A percentile compares a stretch with the other conserved stretches of the same genome.
Conservation (phyloP, 139 green algal species). For the Chlorella sorokiniana region DNA sequence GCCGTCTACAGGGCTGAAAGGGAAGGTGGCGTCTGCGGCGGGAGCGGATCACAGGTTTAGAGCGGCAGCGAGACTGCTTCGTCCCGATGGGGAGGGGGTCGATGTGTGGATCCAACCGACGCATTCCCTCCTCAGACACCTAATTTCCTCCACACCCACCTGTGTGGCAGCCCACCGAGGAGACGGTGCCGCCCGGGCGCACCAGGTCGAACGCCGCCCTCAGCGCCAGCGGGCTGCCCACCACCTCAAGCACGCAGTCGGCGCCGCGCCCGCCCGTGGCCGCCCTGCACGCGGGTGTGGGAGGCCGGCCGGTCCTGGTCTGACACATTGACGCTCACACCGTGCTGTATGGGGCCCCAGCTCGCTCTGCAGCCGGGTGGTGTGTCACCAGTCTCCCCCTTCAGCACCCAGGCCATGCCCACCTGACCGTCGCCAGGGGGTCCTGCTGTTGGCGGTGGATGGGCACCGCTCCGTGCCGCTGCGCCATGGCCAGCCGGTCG, state of each 20-base stretch:
- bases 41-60: not conserved
- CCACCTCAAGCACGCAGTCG: conserved; percentile 67
- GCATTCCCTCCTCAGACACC: not conserved
- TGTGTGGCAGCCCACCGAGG: conserved; percentile 20
- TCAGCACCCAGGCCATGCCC: not conserved
- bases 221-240: conserved; percentile 48
- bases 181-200: conserved; percentile 53
- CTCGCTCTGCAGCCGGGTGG: no score
- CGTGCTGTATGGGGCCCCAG: no score
- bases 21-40: conserved; percentile 41
- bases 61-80: no score
- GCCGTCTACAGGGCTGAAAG: conserved; percentile 55
- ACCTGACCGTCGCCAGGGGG: conserved; percentile 7
- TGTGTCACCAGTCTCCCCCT: no score
- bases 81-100: no score
- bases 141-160: not conserved
- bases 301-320: not conserved
- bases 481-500: conserved; percentile 59
- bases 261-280: conserved; percentile 57
- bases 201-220: conserved; percentile 61
- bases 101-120: not conserved
- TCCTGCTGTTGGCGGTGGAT: conserved; percentile 33
- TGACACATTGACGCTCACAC: not conserved
- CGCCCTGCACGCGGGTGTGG: conserved; percentile 27
- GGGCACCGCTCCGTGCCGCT: conserved; percentile 47